Conservation (phyloP, 805 yeast species). For the Saturnispora serradocipensis region DNA sequence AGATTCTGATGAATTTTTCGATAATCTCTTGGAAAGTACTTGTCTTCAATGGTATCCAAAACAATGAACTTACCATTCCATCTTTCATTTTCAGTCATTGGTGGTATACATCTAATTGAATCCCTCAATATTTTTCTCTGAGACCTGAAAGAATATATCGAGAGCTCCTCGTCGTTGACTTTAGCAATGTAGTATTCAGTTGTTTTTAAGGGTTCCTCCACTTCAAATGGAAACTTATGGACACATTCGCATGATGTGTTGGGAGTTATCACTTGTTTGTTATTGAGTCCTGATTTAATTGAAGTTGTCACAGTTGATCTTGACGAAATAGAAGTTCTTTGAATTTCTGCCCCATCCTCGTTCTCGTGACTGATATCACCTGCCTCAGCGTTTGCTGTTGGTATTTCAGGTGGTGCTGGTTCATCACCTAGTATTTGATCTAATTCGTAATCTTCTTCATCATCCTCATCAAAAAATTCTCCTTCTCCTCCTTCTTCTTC, state of each 20-base stretch:
- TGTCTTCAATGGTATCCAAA: slow-evolving; percentile 14
- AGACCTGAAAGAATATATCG: slow-evolving; percentile 15
- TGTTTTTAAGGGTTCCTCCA: neutral
- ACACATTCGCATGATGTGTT: slow-evolving; percentile 5
- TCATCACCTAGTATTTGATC: neutral
- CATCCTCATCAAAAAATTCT: neutral
- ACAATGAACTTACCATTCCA: slow-evolving; percentile 28
- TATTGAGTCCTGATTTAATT: neutral
- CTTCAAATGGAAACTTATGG: neutral
- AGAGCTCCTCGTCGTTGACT: neutral
- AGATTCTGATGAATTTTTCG: slow-evolving; percentile 6
- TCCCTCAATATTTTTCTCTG: slow-evolving; percentile 24
- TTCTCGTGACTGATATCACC: neutral
- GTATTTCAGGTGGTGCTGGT: neutral
- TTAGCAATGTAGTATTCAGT: slow-evolving; percentile 11
- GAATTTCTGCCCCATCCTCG: neutral
- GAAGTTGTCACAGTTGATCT: slow-evolving; percentile 4
- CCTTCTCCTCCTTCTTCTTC: neutral
- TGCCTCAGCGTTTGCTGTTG: neutral
- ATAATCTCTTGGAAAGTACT: slow-evolving; percentile 11
- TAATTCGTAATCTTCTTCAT: neutral
- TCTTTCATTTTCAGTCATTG: slow-evolving; percentile 25
- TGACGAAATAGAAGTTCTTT: slow-evolving; percentile 3
- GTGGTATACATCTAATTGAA: slow-evolving; percentile 28
- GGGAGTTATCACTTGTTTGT: neutral